These are phyloP conservation scores for Kingdonia uniflora DNA, from an alignment of 164 flowering plant genomes.

Conservation along the genomic window DNA sequence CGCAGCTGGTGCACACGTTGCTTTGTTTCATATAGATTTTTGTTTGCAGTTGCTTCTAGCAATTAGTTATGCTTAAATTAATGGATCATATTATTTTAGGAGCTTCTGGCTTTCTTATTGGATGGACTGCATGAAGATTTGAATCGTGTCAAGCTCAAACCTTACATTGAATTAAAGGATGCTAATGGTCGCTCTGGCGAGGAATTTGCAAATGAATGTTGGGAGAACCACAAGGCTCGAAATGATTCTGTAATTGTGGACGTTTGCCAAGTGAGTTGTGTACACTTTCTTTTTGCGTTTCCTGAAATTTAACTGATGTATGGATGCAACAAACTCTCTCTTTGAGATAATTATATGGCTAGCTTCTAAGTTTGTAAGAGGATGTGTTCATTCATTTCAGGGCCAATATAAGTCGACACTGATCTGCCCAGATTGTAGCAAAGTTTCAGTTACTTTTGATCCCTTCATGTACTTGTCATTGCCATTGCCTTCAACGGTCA, in stretches of 20 bases:
- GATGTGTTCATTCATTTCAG: conserved; percentile 28
- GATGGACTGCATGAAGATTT: conserved; percentile 98
- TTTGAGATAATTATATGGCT: too few species aligned
- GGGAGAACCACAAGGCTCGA: conserved; percentile 87
- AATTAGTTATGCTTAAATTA: too few species aligned
- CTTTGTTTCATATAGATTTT: too few species aligned
- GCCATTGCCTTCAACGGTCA: conserved; percentile 71
- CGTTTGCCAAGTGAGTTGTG: conserved; percentile 66
- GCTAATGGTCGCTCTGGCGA: conserved; percentile 75
- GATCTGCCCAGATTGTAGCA: conserved; percentile 80
- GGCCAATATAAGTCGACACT: conserved; percentile 95
- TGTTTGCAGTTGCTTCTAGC: too few species aligned
- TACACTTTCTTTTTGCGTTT: too few species aligned
- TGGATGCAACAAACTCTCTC: too few species aligned
- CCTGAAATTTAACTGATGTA: too few species aligned
- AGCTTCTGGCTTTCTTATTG: conserved; percentile 88
- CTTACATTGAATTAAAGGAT: conserved; percentile 81
- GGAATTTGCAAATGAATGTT: conserved; percentile 78
- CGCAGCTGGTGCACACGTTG: too few species aligned
- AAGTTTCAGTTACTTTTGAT: conserved; percentile 86
- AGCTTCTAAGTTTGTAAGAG: conserved; percentile 5
- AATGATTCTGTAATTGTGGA: conserved; percentile 94
- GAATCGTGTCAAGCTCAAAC: conserved; percentile 87
- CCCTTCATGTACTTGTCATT: conserved; percentile 91
- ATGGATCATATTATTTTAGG: conserved; percentile 29